Evolutionary conservation across 1,284 basidiomycete species (phyloP), one percentile per base, ranked within the genome.

Genomic region (Peniophora sp.): DNA sequence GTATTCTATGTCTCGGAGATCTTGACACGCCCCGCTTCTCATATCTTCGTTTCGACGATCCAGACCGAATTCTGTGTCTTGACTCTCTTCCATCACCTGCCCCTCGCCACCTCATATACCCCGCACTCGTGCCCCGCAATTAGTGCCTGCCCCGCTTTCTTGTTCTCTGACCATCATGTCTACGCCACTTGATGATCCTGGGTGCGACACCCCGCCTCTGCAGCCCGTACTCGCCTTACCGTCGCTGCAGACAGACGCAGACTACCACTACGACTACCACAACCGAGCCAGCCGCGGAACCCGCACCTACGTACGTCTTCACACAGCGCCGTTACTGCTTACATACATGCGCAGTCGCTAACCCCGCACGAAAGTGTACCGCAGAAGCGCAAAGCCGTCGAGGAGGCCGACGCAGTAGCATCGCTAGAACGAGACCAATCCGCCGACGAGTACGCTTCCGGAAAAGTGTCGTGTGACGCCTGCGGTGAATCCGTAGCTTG

Each of bases 401-500:
- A 53, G 2, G 32, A 49, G 3, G 48, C 50, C 17, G 27, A 22
- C 12, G 9, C 24, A 2, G 35, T 36, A 3, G 50, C n/a, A 3
- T 45, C 23, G 17, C 43, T 18, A 18, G 43, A 45, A 15, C 18
- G 39, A 35, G 51, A 41, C 3, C 42, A 47, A 2, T 51, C 51
- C 12, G 55, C 54, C 44, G 69, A 68, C 61, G 73, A 78, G 59
- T 76, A 74, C 67, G 75, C 78, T 57, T 73, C 76, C 2, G 83
- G 83, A 10, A 74, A 74, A 49, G 76, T 87, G 54, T 72, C 74
- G 49, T 88, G 85, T 64, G 77, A 79, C 53, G 67, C 70, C 3
- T 88, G 85, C 60, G 75, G 77, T 10, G 67, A 72, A 24, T 66
- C 70, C 15, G 74, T 88, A 45, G 77, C 81, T 8, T 83, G 85